Conservation (phyloP, 2,329 filamentous ascomycete species). For the Aspergillus japonicus region DNA sequence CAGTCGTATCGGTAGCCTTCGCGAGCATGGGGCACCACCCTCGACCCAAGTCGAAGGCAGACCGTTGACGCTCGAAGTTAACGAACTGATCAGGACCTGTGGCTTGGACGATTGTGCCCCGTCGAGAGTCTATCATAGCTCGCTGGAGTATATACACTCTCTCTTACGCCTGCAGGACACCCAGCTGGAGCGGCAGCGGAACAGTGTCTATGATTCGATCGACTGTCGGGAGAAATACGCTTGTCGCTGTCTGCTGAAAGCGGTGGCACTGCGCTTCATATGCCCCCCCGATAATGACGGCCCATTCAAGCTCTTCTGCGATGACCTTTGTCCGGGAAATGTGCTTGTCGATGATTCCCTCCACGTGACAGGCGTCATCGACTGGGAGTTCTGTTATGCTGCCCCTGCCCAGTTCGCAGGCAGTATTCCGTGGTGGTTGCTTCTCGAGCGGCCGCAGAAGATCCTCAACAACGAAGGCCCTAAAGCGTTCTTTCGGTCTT, state of each 20-base stretch:
- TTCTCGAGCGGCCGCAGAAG: not conserved
- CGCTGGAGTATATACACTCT: slow-evolving; percentile 7
- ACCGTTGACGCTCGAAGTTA: slow-evolving; percentile 1
- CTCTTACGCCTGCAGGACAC: not conserved
- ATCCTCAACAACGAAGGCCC: no score
- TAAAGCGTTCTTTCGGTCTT: no score
- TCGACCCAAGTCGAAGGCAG: not conserved
- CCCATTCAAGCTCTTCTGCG: slow-evolving; percentile 24
- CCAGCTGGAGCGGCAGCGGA: slow-evolving; percentile 4
- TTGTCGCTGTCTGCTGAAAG: slow-evolving; percentile 10
- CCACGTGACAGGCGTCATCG: slow-evolving; percentile 22
- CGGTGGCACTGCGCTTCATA: not conserved
- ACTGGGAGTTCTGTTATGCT: slow-evolving; percentile 30
- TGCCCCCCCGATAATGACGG: slow-evolving; percentile 8
- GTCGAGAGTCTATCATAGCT: slow-evolving; percentile 1
- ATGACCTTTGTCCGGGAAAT: slow-evolving; percentile 28
- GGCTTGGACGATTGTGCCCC: not conserved
- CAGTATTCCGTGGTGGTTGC: slow-evolving; percentile 10
- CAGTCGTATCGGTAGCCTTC: slow-evolving; percentile 4
- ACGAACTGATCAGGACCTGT: slow-evolving; percentile 10
- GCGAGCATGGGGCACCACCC: not conserved
- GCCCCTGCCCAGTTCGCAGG: slow-evolving; percentile 18
- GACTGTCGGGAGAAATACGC: slow-evolving; percentile 13
- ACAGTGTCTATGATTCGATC: slow-evolving; percentile 5
- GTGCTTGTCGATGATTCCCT: slow-evolving; percentile 23